Conservation (phyloP, 2,329 filamentous ascomycete genomes). For the Colletotrichum kahawae region DNA sequence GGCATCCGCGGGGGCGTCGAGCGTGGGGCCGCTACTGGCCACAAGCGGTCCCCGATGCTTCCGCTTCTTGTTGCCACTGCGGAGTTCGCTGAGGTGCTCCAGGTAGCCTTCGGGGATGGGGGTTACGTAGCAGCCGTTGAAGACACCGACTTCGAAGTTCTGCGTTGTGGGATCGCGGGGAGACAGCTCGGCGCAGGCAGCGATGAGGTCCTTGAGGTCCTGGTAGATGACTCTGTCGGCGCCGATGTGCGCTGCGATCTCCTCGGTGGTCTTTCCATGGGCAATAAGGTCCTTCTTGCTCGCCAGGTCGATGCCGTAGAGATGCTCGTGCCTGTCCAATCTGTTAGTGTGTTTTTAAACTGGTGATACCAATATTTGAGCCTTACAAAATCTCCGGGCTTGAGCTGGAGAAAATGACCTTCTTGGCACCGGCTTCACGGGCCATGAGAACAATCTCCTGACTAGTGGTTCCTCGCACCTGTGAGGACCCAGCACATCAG, state of each 20-base stretch:
- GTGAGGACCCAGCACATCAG: background rate
- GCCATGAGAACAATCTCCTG: slow-evolving; percentile 74
- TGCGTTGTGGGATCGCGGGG: slow-evolving; percentile 57
- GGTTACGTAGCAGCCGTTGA: slow-evolving; percentile 87
- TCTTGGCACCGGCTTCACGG: slow-evolving; percentile 79
- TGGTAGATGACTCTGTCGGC: slow-evolving; percentile 62
- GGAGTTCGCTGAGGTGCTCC: slow-evolving; percentile 74
- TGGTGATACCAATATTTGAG: slow-evolving; percentile 57
- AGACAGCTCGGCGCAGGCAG: slow-evolving; percentile 76
- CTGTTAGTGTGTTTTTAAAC: background rate
- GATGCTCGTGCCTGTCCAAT: background rate
- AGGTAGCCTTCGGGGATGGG: slow-evolving; percentile 82
- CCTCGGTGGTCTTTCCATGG: slow-evolving; percentile 41
- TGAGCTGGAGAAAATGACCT: slow-evolving; percentile 84
- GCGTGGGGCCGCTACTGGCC: slow-evolving; percentile 3
- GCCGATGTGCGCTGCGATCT: slow-evolving; percentile 48
- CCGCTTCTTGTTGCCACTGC: slow-evolving; percentile 67
- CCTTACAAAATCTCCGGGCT: slow-evolving; percentile 80
- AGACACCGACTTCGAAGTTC: slow-evolving; percentile 89
- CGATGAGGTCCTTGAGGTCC: slow-evolving; percentile 76
- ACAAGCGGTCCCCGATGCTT: background rate
- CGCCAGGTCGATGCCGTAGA: slow-evolving; percentile 55
- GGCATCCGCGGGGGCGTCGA: background rate
- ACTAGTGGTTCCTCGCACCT: slow-evolving; percentile 80
- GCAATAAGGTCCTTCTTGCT: slow-evolving; percentile 47